These are phyloP conservation scores for Colletotrichum karsti DNA, from an alignment of 2,329 filamentous ascomycete genomes.

Conservation along the genomic window DNA sequence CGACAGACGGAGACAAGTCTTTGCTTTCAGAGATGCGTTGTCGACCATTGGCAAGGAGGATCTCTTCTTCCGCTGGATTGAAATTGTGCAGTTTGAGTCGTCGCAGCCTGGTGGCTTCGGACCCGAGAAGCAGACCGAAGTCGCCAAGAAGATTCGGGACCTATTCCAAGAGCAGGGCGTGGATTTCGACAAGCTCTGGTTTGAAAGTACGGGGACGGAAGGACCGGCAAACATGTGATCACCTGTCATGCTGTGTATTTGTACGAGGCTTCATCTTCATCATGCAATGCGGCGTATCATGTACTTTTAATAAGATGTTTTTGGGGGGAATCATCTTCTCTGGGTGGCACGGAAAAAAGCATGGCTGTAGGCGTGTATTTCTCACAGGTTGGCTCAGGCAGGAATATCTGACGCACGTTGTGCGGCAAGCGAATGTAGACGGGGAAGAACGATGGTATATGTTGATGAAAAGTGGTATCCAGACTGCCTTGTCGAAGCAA, in stretches of 20 bases:
- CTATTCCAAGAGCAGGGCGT: conserved; percentile 79
- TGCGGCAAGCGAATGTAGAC: conserved; percentile 1
- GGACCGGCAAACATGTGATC: conserved; percentile 34
- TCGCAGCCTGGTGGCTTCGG: conserved; percentile 82
- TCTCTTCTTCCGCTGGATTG: conserved; percentile 91
- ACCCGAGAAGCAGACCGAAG: conserved; percentile 74
- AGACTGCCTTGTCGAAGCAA: not conserved
- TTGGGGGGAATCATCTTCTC: not conserved
- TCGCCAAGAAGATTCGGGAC: conserved; percentile 77
- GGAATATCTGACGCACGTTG: not conserved
- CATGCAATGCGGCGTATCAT: not conserved
- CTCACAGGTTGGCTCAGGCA: not conserved
- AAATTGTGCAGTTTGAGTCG: conserved; percentile 89
- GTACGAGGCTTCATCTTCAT: not conserved
- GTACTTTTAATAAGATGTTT: not conserved
- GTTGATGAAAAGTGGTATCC: not conserved
- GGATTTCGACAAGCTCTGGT: conserved; percentile 85
- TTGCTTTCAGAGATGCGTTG: conserved; percentile 82
- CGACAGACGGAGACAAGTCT: conserved; percentile 75
- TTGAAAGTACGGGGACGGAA: conserved; percentile 63
- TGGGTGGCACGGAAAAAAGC: not conserved
- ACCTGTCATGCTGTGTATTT: not conserved
- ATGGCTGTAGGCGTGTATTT: conserved; percentile 10
- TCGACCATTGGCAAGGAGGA: conserved; percentile 83
- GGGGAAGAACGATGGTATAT: conserved; percentile 14